These are phyloP conservation scores for Hypoxylon sp. DNA, from an alignment of 2,329 filamentous ascomycete species.

Conservation along the genomic window DNA sequence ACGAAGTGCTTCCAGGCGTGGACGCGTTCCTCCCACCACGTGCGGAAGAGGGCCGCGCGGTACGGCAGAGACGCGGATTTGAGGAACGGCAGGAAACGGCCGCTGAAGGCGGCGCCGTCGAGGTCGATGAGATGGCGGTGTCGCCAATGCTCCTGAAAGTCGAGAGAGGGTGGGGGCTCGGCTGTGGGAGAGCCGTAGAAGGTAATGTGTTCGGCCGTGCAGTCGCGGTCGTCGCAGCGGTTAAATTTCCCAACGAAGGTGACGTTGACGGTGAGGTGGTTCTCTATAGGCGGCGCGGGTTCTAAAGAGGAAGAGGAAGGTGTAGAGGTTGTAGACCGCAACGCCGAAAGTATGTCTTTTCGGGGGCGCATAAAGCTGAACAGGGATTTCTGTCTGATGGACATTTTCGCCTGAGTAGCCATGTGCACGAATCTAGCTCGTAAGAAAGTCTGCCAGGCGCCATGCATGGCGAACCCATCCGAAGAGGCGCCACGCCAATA, in stretches of 20 bases:
- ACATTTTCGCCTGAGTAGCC: conserved; percentile 57
- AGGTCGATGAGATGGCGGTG: conserved; percentile 72
- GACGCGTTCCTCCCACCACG: conserved; percentile 75
- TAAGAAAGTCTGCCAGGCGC: conserved; percentile 72
- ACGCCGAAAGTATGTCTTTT: conserved; percentile 12
- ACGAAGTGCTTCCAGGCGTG: conserved; percentile 75
- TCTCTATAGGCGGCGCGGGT: background rate
- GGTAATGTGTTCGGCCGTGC: conserved; percentile 51
- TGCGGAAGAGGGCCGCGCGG: conserved; percentile 72
- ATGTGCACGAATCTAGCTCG: conserved; percentile 72
- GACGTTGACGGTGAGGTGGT: conserved; percentile 51
- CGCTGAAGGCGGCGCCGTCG: conserved; percentile 68
- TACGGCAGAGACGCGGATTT: conserved; percentile 67
- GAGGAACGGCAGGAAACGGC: conserved; percentile 67
- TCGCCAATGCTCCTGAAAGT: conserved; percentile 57
- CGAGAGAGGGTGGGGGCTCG: conserved; percentile 45
- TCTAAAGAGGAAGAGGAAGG: conserved; percentile 14
- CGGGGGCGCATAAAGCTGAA: conserved; percentile 29
- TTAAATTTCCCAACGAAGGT: conserved; percentile 59
- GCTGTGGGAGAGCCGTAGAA: conserved; percentile 52
- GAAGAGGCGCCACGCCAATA: conserved; percentile 70
- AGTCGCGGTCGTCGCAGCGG: conserved; percentile 55
- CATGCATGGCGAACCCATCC: conserved; percentile 63
- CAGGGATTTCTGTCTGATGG: conserved; percentile 29
- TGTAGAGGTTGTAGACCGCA: conserved; percentile 53